These are phyloP conservation scores for Alternaria arbusti DNA, from an alignment of 2,329 filamentous ascomycete genomes.

Conservation along the genomic window DNA sequence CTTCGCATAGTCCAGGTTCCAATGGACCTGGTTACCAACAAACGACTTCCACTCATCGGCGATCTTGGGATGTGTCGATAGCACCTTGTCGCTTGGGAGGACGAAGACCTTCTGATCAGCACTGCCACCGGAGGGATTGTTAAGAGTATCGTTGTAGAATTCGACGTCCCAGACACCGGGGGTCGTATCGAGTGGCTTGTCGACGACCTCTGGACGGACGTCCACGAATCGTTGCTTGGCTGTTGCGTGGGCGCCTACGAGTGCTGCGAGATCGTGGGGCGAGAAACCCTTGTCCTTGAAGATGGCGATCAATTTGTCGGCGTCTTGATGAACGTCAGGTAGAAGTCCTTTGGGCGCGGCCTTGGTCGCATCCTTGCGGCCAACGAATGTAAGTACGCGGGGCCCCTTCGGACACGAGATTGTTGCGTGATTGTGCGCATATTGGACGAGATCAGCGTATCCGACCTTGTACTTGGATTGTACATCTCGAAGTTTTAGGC, in stretches of 20 bases:
- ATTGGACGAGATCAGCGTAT: conserved; percentile 63
- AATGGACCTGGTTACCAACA: conserved; percentile 36
- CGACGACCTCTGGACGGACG: conserved; percentile 41
- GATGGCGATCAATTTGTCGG: conserved; percentile 53
- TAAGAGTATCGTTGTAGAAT: conserved; percentile 54
- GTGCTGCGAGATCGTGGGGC: conserved; percentile 58
- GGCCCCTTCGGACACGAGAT: conserved; percentile 61
- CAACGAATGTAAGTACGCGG: conserved; percentile 57
- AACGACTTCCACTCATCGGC: conserved; percentile 33
- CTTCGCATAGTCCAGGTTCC: conserved; percentile 42
- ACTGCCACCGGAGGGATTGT: conserved; percentile 24
- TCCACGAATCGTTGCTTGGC: conserved; percentile 58
- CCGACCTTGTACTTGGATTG: conserved; percentile 53
- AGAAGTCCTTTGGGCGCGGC: conserved; percentile 55
- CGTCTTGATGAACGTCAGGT: conserved; percentile 51
- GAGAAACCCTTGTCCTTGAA: conserved; percentile 61
- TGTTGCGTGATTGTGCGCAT: conserved; percentile 56
- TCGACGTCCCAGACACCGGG: conserved; percentile 58
- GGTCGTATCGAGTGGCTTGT: conserved; percentile 55
- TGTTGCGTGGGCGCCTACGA: conserved; percentile 62
- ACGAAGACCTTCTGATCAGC: conserved; percentile 34
- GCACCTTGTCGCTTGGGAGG: conserved; percentile 34
- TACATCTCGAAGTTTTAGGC: conserved; percentile 47
- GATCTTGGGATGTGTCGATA: conserved; percentile 36
- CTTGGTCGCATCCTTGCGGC: conserved; percentile 54